Evolutionary conservation across 179 eudicot genomes (phyloP).

Genomic region (Silene noctiflora): DNA sequence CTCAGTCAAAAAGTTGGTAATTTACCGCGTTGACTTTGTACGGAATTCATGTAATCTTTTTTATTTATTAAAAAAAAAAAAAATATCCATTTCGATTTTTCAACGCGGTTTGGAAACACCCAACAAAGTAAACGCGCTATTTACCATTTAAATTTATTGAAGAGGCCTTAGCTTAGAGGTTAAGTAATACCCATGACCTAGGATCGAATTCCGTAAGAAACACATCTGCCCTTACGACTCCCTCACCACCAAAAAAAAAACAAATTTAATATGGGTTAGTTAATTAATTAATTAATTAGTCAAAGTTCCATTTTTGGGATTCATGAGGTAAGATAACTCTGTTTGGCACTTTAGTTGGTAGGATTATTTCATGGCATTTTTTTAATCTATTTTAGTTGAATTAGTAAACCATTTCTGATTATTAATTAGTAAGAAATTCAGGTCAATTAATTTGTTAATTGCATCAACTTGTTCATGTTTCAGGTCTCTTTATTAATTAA

Average conservation of each 20-base stretch:
- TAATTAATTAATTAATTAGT: neutral
- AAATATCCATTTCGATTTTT: neutral
- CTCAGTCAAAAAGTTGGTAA: slow-evolving; percentile 14
- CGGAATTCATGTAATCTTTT: too few species aligned
- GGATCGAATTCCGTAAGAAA: too few species aligned
- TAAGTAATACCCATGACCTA: too few species aligned
- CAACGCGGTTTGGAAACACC: neutral
- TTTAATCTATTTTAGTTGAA: neutral
- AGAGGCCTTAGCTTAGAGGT: too few species aligned
- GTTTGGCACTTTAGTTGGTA: neutral
- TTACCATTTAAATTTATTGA: neutral
- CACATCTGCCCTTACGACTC: too few species aligned
- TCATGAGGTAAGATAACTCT: neutral
- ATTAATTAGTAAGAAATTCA: neutral
- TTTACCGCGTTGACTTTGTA: slow-evolving; percentile 14
- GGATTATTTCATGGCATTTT: neutral
- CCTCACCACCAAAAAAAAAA: neutral
- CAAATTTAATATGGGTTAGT: neutral
- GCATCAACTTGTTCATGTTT: neutral
- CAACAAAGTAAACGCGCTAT: neutral
- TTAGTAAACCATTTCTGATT: neutral
- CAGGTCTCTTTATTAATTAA: neutral
- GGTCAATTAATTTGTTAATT: slow-evolving; percentile 2
- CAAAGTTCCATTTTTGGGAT: slow-evolving; percentile 7
- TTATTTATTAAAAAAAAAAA: slow-evolving; percentile 4